Conservation (phyloP, 2,329 filamentous ascomycete species). For the Coniochaeta sp. region DNA sequence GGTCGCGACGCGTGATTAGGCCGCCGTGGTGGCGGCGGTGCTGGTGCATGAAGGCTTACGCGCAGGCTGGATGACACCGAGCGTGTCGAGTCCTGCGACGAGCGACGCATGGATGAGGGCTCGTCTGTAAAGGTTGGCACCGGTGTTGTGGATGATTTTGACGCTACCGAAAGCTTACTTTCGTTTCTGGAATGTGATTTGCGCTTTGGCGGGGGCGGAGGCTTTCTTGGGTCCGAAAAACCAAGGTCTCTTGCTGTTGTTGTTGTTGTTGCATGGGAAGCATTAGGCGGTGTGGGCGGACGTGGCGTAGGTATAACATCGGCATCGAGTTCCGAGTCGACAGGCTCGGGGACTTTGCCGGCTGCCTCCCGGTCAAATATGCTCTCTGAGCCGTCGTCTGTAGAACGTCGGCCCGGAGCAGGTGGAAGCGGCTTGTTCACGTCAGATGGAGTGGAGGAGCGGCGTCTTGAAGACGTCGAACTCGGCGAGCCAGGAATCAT, state of each 20-base stretch:
- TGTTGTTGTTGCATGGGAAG: slow-evolving; percentile 22
- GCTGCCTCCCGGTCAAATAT: slow-evolving; percentile 47
- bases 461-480: slow-evolving; percentile 18
- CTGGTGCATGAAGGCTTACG: slow-evolving; percentile 33
- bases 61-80: slow-evolving; percentile 40
- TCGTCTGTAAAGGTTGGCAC: not conserved
- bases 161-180: slow-evolving; percentile 25
- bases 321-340: slow-evolving; percentile 17
- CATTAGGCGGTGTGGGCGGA: slow-evolving; percentile 32
- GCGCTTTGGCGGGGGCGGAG: slow-evolving; percentile 44
- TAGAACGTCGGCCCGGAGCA: slow-evolving; percentile 37
- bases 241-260: slow-evolving; percentile 21
- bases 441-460: slow-evolving; percentile 36
- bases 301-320: slow-evolving; percentile 23
- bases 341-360: slow-evolving; percentile 41
- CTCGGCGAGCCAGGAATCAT: not conserved
- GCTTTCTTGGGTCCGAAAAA: slow-evolving; percentile 25
- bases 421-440: slow-evolving; percentile 57
- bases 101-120: slow-evolving; percentile 24
- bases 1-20: slow-evolving; percentile 30
- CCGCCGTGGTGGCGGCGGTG: slow-evolving; percentile 49
- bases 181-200: slow-evolving; percentile 40
- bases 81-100: slow-evolving; percentile 42
- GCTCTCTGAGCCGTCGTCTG: slow-evolving; percentile 42
- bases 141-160: not conserved